Conservation (phyloP, 345 rosid species). For the Nasturtium officinale region DNA sequence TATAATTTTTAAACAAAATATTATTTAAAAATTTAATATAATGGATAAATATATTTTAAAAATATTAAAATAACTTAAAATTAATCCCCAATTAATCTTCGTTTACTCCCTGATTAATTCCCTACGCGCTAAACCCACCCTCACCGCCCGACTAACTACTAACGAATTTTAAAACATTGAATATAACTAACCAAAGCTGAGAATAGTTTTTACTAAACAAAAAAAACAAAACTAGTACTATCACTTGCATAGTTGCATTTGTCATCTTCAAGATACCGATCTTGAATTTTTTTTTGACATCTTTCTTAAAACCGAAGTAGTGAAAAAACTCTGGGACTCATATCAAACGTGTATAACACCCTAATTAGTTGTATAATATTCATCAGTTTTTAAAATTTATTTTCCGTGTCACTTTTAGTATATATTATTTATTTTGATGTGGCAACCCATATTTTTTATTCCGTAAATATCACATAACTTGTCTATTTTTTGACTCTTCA, state of each 20-base stretch:
- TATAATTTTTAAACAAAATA: too few species aligned
- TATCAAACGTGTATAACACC: neutral
- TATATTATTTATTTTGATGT: neutral
- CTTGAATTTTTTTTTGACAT: neutral
- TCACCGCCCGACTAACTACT: too few species aligned
- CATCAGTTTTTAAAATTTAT: too few species aligned
- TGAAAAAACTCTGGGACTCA: neutral
- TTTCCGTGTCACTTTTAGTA: neutral
- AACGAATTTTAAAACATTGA: too few species aligned
- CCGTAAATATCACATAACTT: neutral
- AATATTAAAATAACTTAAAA: too few species aligned
- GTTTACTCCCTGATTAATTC: too few species aligned
- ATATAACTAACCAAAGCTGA: neutral
- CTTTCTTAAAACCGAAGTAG: neutral
- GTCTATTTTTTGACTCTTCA: neutral
- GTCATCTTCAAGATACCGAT: neutral
- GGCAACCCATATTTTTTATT: neutral
- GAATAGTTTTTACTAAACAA: neutral
- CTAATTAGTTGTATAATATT: neutral
- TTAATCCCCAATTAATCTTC: too few species aligned
- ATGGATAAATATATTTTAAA: too few species aligned
- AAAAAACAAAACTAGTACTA: neutral
- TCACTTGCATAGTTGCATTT: neutral
- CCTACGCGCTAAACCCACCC: too few species aligned
- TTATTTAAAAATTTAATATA: too few species aligned